phyloP scores from a whole-genome alignment of 805 yeast genomes.

The Sugiyamaella qingdaonensis region DNA sequence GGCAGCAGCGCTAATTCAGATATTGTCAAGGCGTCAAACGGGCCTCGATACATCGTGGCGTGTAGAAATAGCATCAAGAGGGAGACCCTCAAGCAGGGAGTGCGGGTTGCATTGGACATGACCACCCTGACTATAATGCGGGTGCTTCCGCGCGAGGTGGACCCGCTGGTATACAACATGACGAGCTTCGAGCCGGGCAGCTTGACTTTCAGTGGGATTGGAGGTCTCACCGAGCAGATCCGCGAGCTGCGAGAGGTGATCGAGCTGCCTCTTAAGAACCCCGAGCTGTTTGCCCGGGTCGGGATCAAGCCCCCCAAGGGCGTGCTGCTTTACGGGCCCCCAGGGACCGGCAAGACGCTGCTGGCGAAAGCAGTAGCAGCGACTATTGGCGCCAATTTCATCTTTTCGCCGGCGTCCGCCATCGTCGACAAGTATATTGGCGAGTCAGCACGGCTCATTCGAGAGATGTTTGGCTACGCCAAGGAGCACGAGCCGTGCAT shows the following conservation, averaged over 20 bases:
- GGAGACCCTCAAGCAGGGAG: constrained; percentile 81
- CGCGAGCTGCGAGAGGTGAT: constrained; percentile 96
- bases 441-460: constrained; percentile 90
- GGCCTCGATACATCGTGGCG: constrained; percentile 97
- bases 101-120: constrained; percentile 94
- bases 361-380: constrained; percentile 98
- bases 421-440: constrained; percentile 98
- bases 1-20: not conserved
- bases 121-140: constrained; percentile 98
- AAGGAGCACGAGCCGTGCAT: constrained; percentile 98
- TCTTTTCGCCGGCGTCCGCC: constrained; percentile 97
- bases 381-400: constrained; percentile 95
- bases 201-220: constrained; percentile 88
- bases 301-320: constrained; percentile 99
- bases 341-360: constrained; percentile 96
- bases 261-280: constrained; percentile 94
- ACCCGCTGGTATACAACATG: constrained; percentile 97
- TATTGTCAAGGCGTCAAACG: constrained; percentile 93
- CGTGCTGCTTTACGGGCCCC: constrained; percentile 94
- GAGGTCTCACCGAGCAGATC: constrained; percentile 94
- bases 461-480: constrained; percentile 98
- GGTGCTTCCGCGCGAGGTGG: constrained; percentile 94
- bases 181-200: constrained; percentile 98
- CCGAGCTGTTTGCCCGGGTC: constrained; percentile 90
- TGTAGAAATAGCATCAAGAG: constrained; percentile 90